Conservation (phyloP, 768 basidiomycete species). For the Chalciporus sphaerocephalus region DNA sequence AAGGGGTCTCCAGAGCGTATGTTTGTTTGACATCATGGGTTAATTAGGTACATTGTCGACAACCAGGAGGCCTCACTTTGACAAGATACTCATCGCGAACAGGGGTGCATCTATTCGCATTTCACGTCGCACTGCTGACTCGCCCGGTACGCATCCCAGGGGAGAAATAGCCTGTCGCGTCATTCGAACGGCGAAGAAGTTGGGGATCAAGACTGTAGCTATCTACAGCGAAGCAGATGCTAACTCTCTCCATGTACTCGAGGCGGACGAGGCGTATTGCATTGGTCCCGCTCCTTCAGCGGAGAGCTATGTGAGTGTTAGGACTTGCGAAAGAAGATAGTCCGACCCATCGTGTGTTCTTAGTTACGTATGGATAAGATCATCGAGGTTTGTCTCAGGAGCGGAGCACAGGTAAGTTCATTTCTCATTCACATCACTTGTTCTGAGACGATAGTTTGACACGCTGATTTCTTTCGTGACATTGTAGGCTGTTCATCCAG, state of each 20-base stretch:
- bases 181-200: constrained; percentile 80
- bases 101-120: constrained; percentile 37
- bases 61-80: constrained; percentile 56
- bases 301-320: constrained; percentile 76
- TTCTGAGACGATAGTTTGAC: background rate
- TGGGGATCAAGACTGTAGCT: constrained; percentile 89
- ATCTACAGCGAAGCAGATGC: constrained; percentile 88
- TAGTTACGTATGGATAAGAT: constrained; percentile 88
- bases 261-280: constrained; percentile 89
- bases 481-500: constrained; percentile 83
- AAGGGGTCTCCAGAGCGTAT: background rate
- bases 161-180: constrained; percentile 96
- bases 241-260: constrained; percentile 73
- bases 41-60: constrained; percentile 1
- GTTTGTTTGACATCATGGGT: background rate
- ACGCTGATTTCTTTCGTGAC: background rate
- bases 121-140: background rate
- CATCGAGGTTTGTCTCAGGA: constrained; percentile 72
- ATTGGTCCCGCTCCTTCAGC: constrained; percentile 89
- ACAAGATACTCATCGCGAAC: constrained; percentile 91
- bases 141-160: constrained; percentile 36
- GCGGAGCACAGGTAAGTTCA: constrained; percentile 73
- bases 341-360: constrained; percentile 2
- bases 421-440: background rate
- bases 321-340: background rate